A percentile compares a stretch with the other conserved stretches of the same genome.
phyloP scores from a whole-genome alignment of 371 early-diverging fungal genomes.

The Apophysomyces sp. region DNA sequence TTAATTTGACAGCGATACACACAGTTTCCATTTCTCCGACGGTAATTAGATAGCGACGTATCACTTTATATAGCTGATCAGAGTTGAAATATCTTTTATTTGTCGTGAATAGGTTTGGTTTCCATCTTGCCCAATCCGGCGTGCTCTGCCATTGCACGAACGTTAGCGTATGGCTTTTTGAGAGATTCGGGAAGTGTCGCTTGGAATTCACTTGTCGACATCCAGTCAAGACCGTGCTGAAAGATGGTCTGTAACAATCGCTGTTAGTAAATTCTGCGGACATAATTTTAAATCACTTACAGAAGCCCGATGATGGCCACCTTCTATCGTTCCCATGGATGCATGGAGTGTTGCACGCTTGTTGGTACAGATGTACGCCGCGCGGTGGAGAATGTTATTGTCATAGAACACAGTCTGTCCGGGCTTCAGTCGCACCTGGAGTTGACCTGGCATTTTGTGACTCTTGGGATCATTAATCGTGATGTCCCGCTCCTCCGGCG shows the following conservation, averaged over 20 bases:
- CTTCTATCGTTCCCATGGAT: conserved; percentile 55
- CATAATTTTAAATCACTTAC: neutral
- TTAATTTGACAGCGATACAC: too few relatives aligned
- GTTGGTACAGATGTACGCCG: conserved; percentile 37
- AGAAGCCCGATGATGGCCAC: conserved; percentile 53
- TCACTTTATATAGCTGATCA: too few relatives aligned
- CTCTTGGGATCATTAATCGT: conserved; percentile 52
- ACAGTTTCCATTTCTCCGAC: too few relatives aligned
- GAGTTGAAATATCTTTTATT: too few relatives aligned
- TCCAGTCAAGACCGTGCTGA: conserved; percentile 58
- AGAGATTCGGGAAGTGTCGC: conserved; percentile 38
- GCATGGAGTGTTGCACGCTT: conserved; percentile 59
- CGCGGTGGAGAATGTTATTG: conserved; percentile 58
- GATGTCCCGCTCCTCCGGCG: conserved; percentile 43
- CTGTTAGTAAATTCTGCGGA: neutral
- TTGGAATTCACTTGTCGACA: conserved; percentile 38
- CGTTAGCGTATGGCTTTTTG: conserved; percentile 37
- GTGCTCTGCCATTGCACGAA: conserved; percentile 37
- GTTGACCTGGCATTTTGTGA: conserved; percentile 45
- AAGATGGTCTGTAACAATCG: conserved; percentile 26
- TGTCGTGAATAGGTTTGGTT: conserved; percentile 34
- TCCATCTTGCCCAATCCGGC: conserved; percentile 30
- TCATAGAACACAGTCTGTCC: conserved; percentile 62
- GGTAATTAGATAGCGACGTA: too few relatives aligned
- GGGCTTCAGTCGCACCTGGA: conserved; percentile 43